These are phyloP conservation scores for Brassica juncea DNA, from an alignment of 345 rosid genomes.

Conservation along the genomic window DNA sequence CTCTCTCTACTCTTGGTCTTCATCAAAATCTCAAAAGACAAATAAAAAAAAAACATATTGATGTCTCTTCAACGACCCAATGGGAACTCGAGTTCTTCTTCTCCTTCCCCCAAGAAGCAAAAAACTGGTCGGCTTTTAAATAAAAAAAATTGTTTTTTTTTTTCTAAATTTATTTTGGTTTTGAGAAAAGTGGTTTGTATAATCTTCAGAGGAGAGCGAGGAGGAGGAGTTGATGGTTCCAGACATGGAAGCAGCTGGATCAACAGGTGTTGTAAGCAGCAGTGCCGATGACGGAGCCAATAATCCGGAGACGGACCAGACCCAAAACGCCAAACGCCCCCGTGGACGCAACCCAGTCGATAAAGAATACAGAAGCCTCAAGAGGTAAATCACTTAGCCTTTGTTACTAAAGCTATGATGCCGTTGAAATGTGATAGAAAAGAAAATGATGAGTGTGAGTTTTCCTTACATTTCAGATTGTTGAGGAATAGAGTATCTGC, in stretches of 20 bases:
- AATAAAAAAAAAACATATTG: neutral
- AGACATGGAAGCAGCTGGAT: conserved; percentile 56
- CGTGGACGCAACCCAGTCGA: neutral
- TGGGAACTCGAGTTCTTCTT: conserved; percentile 37
- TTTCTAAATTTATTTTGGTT: neutral
- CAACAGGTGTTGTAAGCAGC: conserved; percentile 13
- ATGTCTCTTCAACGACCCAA: conserved; percentile 43
- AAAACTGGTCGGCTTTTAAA: conserved; percentile 18
- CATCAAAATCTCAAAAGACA: conserved; percentile 18
- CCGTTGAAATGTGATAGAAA: neutral
- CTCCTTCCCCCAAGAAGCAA: conserved; percentile 25
- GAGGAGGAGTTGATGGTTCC: conserved; percentile 46
- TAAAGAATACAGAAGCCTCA: neutral
- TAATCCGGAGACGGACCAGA: neutral
- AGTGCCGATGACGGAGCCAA: neutral
- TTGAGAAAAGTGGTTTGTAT: conserved; percentile 2
- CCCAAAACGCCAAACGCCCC: neutral
- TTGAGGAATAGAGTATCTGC: conserved; percentile 1
- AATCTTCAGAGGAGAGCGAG: conserved; percentile 53
- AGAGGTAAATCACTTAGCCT: neutral
- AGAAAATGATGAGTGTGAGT: neutral
- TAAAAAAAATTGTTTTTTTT: neutral
- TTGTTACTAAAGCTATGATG: neutral
- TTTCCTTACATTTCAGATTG: neutral
- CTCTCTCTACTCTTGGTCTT: conserved; percentile 4